A percentile compares a stretch with the other conserved stretches of the same genome.
Evolutionary conservation across 2,329 filamentous ascomycete species (phyloP).

Genomic region (Botrytis deweyae): DNA sequence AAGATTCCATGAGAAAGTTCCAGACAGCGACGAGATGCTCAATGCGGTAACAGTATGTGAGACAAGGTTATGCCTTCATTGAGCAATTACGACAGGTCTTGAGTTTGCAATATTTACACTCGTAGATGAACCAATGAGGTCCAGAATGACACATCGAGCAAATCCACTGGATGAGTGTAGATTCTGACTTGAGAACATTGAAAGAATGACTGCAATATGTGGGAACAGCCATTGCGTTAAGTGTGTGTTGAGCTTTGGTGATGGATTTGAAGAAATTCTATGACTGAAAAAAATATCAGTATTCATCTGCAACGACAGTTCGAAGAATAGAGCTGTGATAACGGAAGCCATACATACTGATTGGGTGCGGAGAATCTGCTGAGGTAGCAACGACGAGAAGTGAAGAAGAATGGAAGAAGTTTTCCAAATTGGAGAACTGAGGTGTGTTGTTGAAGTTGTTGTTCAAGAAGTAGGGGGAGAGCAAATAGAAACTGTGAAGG

Average conservation of each 20-base stretch:
- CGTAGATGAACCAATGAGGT: constrained; percentile 67
- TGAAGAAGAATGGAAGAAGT: not conserved
- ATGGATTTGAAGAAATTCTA: not conserved
- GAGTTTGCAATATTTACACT: constrained; percentile 67
- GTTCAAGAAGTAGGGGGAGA: not conserved
- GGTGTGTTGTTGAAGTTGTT: not conserved
- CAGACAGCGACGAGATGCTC: not conserved
- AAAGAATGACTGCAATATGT: constrained; percentile 62
- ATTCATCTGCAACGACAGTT: not conserved
- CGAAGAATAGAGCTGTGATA: not conserved
- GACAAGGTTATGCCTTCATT: constrained; percentile 33
- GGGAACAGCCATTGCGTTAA: constrained; percentile 50
- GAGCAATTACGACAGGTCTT: constrained; percentile 60
- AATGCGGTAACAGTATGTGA: not conserved
- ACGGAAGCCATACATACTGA: constrained; percentile 8
- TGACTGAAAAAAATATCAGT: constrained; percentile 11
- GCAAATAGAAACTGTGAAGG: not conserved
- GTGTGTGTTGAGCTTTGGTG: not conserved
- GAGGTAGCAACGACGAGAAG: not conserved
- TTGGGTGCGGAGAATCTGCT: not conserved
- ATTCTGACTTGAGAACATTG: constrained; percentile 66
- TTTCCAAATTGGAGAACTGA: not conserved
- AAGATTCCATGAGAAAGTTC: not conserved
- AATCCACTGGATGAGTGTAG: constrained; percentile 62
- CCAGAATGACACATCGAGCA: constrained; percentile 64